phyloP scores from a whole-genome alignment of 805 yeast species.

The Wickerhamiella dianesei region DNA sequence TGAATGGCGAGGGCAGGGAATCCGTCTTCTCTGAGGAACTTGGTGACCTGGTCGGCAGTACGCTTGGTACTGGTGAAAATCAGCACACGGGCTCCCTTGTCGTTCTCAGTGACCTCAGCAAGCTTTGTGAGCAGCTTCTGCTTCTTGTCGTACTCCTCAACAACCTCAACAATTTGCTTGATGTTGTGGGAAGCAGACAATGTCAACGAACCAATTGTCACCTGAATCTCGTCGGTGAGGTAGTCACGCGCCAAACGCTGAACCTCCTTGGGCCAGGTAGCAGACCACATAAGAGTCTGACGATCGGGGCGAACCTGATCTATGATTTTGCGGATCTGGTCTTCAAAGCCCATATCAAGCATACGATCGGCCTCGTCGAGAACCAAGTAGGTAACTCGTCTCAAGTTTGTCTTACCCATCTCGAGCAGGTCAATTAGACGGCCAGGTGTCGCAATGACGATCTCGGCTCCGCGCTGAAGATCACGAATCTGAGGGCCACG shows the following conservation, averaged over 20 bases:
- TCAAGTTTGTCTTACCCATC: slow-evolving; percentile 82
- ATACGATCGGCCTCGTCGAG: slow-evolving; percentile 99
- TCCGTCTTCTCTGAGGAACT: slow-evolving; percentile 85
- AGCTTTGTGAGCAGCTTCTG: slow-evolving; percentile 76
- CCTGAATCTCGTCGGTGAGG: slow-evolving; percentile 87
- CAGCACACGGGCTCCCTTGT: slow-evolving; percentile 59
- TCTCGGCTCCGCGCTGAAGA: slow-evolving; percentile 87
- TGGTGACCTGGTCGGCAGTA: slow-evolving; percentile 90
- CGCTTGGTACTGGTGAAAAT: slow-evolving; percentile 95
- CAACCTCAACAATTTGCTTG: slow-evolving; percentile 83
- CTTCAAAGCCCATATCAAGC: slow-evolving; percentile 99
- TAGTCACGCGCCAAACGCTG: slow-evolving; percentile 86
- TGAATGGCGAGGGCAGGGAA: slow-evolving; percentile 98
- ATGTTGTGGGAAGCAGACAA: slow-evolving; percentile 94
- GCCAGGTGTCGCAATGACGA: slow-evolving; percentile 96
- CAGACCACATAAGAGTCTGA: slow-evolving; percentile 99
- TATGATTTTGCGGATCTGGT: slow-evolving; percentile 96
- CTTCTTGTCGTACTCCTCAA: slow-evolving; percentile 85
- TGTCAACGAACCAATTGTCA: slow-evolving; percentile 90
- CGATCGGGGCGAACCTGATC: slow-evolving; percentile 98
- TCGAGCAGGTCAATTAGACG: slow-evolving; percentile 97
- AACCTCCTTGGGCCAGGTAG: slow-evolving; percentile 99
- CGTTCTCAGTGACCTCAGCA: slow-evolving; percentile 53
- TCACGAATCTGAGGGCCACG: slow-evolving; percentile 96
- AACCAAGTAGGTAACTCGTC: slow-evolving; percentile 92